Base-by-base conservation (phyloP, 2,329 filamentous ascomycete genomes). In the Nemania sp. region DNA sequence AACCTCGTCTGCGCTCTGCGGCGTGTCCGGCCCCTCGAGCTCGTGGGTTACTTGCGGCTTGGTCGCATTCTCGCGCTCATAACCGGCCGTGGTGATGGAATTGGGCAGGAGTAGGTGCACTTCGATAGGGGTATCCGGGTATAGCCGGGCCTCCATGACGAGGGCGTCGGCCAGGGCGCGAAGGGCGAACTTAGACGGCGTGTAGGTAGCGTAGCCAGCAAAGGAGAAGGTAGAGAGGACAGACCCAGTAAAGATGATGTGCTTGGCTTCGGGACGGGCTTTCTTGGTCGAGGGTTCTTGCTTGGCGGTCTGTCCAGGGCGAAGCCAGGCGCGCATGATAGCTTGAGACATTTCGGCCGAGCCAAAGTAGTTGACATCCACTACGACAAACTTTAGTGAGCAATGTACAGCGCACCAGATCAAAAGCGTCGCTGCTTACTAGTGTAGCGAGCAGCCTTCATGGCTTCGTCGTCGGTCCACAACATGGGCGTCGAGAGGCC, bases 301-400 rank as follows among this genome's bases (percentile, higher is more conserved):
- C 18, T 13, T n/a, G n/a, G n/a, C n/a, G n/a, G 10, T 51, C 20
- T 24, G 47, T 1, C n/a, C 20, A 5, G 47, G 47, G 22, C 7
- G 47, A 22, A 53, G 49, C 49, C 49, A 53, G 24, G 49, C 49
- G 4, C 26, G 24, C 24, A 53, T 27, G 49, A 53, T 29, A 11
- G 49, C 24, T 2, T 13, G 49, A 26, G 49, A 13, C 49, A 53
- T 53, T 18, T 53, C 24, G 8, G 26, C 49, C 1, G 49, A 53
- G 26, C 24, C 24, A 8, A 53, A 53, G 26, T 53, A 53, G 49
- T 53, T 53, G 24, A 27, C 26, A 26, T 53, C 49, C 49, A 53
- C 26, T 29, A 18, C 4, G 8, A 6, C 47, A 51, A 24, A 20
- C 8, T 20, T 51, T 8, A 18, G 24, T 55, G 29, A 22, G 32